These are phyloP conservation scores for Medicago ruthenica DNA, from an alignment of 306 rosid species.

Conservation along the genomic window DNA sequence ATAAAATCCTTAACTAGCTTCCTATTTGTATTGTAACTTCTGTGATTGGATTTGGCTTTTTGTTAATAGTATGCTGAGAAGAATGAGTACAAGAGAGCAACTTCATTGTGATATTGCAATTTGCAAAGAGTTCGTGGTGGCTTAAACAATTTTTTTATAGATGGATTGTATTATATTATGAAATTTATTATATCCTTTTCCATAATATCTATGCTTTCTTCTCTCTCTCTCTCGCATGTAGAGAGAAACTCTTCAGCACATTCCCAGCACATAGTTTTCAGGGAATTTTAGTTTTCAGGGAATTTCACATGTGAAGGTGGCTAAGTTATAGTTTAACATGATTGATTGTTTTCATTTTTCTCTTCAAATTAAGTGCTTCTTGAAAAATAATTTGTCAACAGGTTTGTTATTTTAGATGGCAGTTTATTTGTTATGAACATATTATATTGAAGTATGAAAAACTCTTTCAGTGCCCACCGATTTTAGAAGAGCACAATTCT, in stretches of 20 bases:
- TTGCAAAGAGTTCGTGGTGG: conserved; percentile 26
- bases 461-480: conserved; percentile 63
- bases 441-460: conserved; percentile 22
- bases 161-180: not conserved
- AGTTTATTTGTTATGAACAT: conserved; percentile 15
- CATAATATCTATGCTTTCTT: too few relatives aligned
- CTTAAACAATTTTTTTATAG: conserved; percentile 11
- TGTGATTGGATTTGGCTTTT: conserved; percentile 20
- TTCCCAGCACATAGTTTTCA: not conserved
- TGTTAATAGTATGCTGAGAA: not conserved
- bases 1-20: conserved; percentile 21
- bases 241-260: conserved; percentile 11
- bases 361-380: conserved; percentile 22
- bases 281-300: conserved; percentile 2
- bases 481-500: conserved; percentile 64
- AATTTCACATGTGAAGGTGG: conserved; percentile 8
- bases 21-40: conserved; percentile 7
- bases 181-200: conserved; percentile 23
- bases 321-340: conserved; percentile 11
- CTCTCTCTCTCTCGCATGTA: not conserved
- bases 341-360: conserved; percentile 15
- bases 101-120: conserved; percentile 34
- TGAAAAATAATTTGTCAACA: conserved; percentile 25
- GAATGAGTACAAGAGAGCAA: not conserved
- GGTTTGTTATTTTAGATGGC: conserved; percentile 10